phyloP scores from a whole-genome alignment of 2,329 filamentous ascomycete species.

The Colletotrichum chrysophilum region DNA sequence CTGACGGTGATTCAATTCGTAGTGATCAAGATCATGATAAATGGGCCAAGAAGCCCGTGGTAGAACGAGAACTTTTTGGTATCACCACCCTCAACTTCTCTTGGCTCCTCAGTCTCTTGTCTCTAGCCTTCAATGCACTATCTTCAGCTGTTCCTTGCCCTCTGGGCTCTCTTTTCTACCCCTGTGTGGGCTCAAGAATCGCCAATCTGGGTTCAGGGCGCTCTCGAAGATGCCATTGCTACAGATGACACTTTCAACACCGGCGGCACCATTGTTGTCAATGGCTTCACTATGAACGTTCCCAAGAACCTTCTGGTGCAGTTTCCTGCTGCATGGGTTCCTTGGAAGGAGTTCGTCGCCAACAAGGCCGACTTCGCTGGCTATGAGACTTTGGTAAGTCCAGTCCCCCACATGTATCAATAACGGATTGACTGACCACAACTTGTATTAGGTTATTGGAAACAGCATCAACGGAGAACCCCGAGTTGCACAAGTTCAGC shows the following conservation, averaged over 20 bases:
- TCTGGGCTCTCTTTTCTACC: not conserved
- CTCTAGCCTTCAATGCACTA: not conserved
- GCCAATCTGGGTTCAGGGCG: slow-evolving; percentile 37
- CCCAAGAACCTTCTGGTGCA: slow-evolving; percentile 55
- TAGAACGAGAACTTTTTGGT: not conserved
- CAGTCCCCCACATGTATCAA: not conserved
- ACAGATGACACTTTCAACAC: slow-evolving; percentile 44
- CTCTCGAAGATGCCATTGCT: slow-evolving; percentile 34
- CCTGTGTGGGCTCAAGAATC: slow-evolving; percentile 30
- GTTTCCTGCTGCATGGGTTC: slow-evolving; percentile 51
- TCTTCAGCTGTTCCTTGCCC: not conserved
- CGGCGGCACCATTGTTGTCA: slow-evolving; percentile 49
- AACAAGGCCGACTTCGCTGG: slow-evolving; percentile 34
- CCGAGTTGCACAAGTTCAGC: slow-evolving; percentile 36
- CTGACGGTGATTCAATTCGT: not conserved
- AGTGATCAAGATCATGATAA: not conserved
- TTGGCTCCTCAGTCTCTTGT: not conserved
- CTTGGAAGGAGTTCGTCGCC: slow-evolving; percentile 42
- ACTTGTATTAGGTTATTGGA: slow-evolving; percentile 33
- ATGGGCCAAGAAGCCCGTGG: not conserved
- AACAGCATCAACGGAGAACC: slow-evolving; percentile 38
- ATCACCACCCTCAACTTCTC: not conserved
- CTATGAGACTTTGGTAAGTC: slow-evolving; percentile 38
- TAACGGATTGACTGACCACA: not conserved
- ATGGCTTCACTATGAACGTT: slow-evolving; percentile 48